Conservation (phyloP, 345 rosid species). For the Clarkia xantiana region DNA sequence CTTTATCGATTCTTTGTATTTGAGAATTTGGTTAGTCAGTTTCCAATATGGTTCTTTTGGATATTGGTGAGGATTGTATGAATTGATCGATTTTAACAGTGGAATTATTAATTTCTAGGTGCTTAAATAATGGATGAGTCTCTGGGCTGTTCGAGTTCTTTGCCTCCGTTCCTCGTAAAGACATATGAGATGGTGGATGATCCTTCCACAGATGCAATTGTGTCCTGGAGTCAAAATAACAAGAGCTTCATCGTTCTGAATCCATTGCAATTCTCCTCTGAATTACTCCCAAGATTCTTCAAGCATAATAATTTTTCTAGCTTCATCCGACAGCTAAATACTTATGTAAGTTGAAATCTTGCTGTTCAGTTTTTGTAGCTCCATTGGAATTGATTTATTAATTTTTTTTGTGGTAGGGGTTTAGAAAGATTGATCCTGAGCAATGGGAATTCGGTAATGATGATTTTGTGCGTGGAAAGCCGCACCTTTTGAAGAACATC, state of each 20-base stretch:
- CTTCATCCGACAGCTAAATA: conserved; percentile 93
- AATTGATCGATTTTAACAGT: not conserved
- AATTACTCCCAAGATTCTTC: conserved; percentile 72
- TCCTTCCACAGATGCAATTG: conserved; percentile 47
- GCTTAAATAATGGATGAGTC: conserved; percentile 45
- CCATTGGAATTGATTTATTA: conserved; percentile 4
- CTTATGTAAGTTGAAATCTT: conserved; percentile 9
- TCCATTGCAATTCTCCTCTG: conserved; percentile 57
- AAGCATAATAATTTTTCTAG: conserved; percentile 92
- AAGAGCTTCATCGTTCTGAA: conserved; percentile 74
- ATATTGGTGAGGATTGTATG: not conserved
- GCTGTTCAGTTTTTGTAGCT: not conserved
- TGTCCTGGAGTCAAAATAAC: conserved; percentile 59
- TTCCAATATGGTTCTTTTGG: no score
- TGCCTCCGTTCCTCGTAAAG: conserved; percentile 78
- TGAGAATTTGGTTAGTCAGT: no score
- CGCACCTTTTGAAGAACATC: conserved; percentile 70
- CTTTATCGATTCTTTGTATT: no score
- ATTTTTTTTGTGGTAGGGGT: conserved; percentile 48
- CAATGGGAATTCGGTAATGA: conserved; percentile 94
- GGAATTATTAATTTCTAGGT: not conserved
- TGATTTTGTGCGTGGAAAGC: conserved; percentile 61
- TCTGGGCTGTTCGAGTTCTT: conserved; percentile 50
- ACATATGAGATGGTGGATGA: conserved; percentile 94
- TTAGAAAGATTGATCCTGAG: conserved; percentile 69